Evolutionary conservation across 108 stramenopile species (phyloP).

Genomic region (Nitzschia inconspicua): DNA sequence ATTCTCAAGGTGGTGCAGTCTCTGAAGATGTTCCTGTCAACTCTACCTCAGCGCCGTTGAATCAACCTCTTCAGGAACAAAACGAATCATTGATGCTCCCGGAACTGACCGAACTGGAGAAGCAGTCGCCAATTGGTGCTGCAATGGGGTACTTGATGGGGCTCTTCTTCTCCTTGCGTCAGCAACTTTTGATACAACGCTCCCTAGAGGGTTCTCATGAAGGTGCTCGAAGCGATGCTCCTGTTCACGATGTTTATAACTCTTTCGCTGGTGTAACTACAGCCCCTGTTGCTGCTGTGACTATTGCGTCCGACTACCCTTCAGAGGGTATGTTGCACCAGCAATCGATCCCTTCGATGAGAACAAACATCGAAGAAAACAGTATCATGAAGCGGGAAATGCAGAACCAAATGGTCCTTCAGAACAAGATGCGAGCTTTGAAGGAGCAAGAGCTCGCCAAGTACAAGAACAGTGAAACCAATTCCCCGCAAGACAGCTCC

Average conservation of each 20-base stretch:
- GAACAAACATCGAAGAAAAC: conserved; percentile 62
- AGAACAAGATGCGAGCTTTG: conserved; percentile 79
- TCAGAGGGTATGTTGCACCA: not conserved
- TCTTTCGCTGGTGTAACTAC: conserved; percentile 10
- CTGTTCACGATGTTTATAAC: conserved; percentile 20
- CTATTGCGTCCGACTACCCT: not conserved
- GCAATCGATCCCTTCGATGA: conserved; percentile 10
- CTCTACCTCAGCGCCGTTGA: not conserved
- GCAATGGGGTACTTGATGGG: conserved; percentile 83
- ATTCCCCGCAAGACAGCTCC: not conserved
- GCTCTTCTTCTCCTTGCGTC: conserved; percentile 71
- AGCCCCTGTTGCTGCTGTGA: conserved; percentile 4
- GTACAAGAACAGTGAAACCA: conserved; percentile 24
- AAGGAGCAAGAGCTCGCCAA: conserved; percentile 80
- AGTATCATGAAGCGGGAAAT: conserved; percentile 85
- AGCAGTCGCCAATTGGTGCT: conserved; percentile 67
- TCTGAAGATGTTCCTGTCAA: not conserved
- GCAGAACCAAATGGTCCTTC: conserved; percentile 75
- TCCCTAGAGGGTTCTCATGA: conserved; percentile 19
- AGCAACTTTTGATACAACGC: conserved; percentile 65
- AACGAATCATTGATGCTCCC: conserved; percentile 55
- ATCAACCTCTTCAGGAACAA: not conserved
- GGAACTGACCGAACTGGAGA: conserved; percentile 62
- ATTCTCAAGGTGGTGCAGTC: not conserved
- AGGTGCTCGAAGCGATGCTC: conserved; percentile 7